Evolutionary conservation across 495 filamentous ascomycete genomes (phyloP), one percentile per base, ranked within the genome.

Genomic region (Penicillium parvum): DNA sequence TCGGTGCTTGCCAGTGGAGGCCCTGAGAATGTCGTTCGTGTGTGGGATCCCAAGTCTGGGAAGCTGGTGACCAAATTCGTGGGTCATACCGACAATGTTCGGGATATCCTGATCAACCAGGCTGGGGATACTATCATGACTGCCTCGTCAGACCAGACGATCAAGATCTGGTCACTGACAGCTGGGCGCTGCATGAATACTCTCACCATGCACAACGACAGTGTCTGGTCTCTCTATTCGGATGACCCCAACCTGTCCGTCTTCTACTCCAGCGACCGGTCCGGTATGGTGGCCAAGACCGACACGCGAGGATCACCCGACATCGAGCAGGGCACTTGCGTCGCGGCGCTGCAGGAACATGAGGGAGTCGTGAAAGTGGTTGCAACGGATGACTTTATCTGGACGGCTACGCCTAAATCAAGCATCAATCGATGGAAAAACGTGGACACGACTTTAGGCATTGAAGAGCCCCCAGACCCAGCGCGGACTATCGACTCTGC

Each of bases 181-280:
- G 90, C 88, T 8, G 92, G 91, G 25, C 77, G 92, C 45, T 97
- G 92, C 72, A 87, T 96, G 84, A 86, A 96, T 65, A 98, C 94
- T 4, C 73, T 98, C 40, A 96, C 90, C 11, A 97, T 97, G 92
- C 92, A 98, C 60, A 95, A 92, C 60, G 88, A 94, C 55, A 96
- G 90, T 59, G 91, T 98, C 14, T 98, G 92, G 92, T 92, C 89
- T 19, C 74, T 98, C 14, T 94, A 84, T 57, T 96, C 92, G 0
- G 82, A 91, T 37, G 79, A 96, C 52, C 90, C 90, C 6, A 72
- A 83, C 32, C 76, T 98, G 3, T 83, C 84, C 3, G 78, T 96
- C 9, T 95, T 97, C 60, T 95, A 96, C 66, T 96, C 90, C 22
- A 86, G 85, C 53, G 92, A 98, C 61, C 78, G 90, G 15, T 89